These are phyloP conservation scores for Epichloe gansuensis DNA, from an alignment of 2,329 filamentous ascomycete species.

Conservation along the genomic window DNA sequence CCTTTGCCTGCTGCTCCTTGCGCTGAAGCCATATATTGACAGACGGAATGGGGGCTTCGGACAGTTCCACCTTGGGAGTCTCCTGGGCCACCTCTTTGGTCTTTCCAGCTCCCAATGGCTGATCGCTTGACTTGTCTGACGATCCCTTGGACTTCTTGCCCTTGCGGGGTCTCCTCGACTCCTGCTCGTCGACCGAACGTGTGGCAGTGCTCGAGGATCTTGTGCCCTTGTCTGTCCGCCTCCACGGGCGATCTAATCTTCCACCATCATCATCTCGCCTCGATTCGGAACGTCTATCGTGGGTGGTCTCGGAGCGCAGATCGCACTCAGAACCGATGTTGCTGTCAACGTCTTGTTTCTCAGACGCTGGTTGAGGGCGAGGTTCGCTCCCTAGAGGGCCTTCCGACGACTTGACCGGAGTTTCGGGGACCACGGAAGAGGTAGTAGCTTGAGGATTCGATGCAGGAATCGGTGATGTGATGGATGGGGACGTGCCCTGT, in stretches of 20 bases:
- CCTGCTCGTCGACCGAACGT: constrained; percentile 52
- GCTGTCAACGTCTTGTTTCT: constrained; percentile 24
- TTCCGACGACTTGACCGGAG: constrained; percentile 15
- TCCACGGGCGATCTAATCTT: constrained; percentile 28
- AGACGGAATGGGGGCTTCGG: constrained; percentile 68
- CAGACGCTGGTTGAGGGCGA: constrained; percentile 10
- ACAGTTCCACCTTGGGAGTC: constrained; percentile 51
- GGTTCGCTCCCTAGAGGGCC: constrained; percentile 13
- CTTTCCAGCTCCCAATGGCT: constrained; percentile 43
- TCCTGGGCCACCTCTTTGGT: constrained; percentile 33
- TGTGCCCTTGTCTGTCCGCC: constrained; percentile 34
- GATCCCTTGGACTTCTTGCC: constrained; percentile 47
- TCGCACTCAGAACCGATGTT: constrained; percentile 27
- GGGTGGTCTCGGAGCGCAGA: constrained; percentile 21
- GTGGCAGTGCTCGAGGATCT: constrained; percentile 51
- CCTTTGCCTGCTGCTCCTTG: constrained; percentile 50
- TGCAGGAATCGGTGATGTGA: constrained; percentile 13
- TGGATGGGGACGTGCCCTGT: constrained; percentile 33
- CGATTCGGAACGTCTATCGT: constrained; percentile 20
- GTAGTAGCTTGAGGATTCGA: constrained; percentile 16
- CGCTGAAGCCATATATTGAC: constrained; percentile 86
- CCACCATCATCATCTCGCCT: constrained; percentile 27
- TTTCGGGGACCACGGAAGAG: constrained; percentile 14
- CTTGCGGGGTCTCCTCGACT: constrained; percentile 35
- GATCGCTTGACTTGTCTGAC: constrained; percentile 32